Conservation (phyloP, 2,329 filamentous ascomycete species). For the Sporothrix brunneoviolacea region DNA sequence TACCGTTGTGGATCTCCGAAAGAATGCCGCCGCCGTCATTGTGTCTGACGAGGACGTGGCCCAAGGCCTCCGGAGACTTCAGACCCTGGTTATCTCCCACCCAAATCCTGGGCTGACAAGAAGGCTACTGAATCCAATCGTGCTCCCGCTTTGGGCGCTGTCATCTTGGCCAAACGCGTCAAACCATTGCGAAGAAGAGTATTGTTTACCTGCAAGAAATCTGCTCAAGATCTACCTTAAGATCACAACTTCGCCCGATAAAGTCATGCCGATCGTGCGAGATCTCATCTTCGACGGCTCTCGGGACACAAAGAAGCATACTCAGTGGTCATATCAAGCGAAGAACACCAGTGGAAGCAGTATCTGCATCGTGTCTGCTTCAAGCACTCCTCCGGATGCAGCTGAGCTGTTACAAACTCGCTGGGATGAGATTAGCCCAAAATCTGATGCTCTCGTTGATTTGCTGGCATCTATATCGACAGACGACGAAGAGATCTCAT, state of each 20-base stretch:
- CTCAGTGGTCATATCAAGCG: constrained; percentile 47
- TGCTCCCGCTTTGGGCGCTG: constrained; percentile 58
- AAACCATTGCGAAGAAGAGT: constrained; percentile 30
- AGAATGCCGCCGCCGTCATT: constrained; percentile 31
- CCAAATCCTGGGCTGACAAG: constrained; percentile 60
- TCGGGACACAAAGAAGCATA: constrained; percentile 20
- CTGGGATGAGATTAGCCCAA: constrained; percentile 37
- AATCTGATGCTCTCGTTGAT: constrained; percentile 41
- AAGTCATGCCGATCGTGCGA: constrained; percentile 41
- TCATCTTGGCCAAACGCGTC: constrained; percentile 40
- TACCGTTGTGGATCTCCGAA: constrained; percentile 42
- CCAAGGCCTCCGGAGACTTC: constrained; percentile 47
- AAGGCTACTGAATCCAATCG: constrained; percentile 51
- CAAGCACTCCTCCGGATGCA: constrained; percentile 12
- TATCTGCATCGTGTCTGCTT: constrained; percentile 43
- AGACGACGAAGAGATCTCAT: constrained; percentile 50
- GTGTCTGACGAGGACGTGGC: constrained; percentile 42
- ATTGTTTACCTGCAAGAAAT: constrained; percentile 39
- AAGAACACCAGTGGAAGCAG: constrained; percentile 36
- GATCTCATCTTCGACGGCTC: constrained; percentile 52
- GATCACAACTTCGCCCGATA: constrained; percentile 46
- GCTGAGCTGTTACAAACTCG: constrained; percentile 24
- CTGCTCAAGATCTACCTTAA: constrained; percentile 53
- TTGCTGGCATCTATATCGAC: constrained; percentile 44
- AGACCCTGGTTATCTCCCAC: constrained; percentile 52